Conservation (phyloP, 306 rosid genomes). For the Dalbergia oliveri region DNA sequence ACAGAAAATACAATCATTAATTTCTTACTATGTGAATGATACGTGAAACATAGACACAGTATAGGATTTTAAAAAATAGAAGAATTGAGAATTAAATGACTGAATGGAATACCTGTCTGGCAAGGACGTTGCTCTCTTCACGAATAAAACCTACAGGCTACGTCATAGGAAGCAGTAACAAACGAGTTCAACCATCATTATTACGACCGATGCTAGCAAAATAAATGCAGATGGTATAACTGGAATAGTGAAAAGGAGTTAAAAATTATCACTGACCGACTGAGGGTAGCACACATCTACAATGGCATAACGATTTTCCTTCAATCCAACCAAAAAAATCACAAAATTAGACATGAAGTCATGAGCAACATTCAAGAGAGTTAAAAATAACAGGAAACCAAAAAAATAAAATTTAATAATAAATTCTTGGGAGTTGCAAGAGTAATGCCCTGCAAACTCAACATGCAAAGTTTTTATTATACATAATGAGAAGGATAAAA, state of each 20-base stretch:
- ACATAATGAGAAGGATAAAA: constrained; percentile 12
- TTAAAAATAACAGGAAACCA: not conserved
- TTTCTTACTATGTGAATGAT: constrained; percentile 23
- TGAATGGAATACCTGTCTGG: constrained; percentile 76
- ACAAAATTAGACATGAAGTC: constrained; percentile 41
- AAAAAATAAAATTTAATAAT: not conserved
- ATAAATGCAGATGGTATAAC: constrained; percentile 10
- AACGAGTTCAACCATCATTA: constrained; percentile 26
- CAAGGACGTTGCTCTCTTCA: constrained; percentile 80
- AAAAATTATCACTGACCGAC: constrained; percentile 69
- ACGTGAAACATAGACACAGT: not conserved
- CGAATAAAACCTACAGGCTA: constrained; percentile 94
- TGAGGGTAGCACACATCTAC: constrained; percentile 95
- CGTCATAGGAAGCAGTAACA: constrained; percentile 43
- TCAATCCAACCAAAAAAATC: constrained; percentile 52
- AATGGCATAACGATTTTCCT: constrained; percentile 97
- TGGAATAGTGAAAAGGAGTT: constrained; percentile 9
- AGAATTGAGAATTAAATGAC: constrained; percentile 22
- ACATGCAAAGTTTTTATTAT: constrained; percentile 25
- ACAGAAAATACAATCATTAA: not conserved
- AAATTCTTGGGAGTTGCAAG: constrained; percentile 20
- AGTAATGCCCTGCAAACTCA: constrained; percentile 11
- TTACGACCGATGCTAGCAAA: constrained; percentile 18
- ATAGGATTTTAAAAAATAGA: not conserved
- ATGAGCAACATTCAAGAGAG: constrained; percentile 31